phyloP scores from a whole-genome alignment of 345 rosid species.

The Populus deltoides region DNA sequence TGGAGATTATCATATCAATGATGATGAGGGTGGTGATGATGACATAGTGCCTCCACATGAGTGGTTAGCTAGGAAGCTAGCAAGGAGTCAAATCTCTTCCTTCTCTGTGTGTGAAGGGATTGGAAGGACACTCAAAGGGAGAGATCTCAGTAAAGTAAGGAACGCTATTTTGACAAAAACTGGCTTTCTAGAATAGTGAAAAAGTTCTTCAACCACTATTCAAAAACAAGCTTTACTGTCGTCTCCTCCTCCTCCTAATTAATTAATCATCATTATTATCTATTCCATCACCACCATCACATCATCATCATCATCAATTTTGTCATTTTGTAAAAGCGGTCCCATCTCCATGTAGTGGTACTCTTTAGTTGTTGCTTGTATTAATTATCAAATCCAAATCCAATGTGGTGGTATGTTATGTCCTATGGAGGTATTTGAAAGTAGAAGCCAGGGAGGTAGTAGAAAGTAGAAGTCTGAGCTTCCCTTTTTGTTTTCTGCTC shows the following conservation, averaged over 20 bases:
- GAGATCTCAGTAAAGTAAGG: conserved; percentile 93
- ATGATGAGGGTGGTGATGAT: conserved; percentile 14
- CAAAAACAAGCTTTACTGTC: background rate
- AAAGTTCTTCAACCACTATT: conserved; percentile 4
- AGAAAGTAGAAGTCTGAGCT: conserved; percentile 23
- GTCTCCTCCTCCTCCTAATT: background rate
- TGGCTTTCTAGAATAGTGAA: conserved; percentile 70
- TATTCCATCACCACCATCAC: background rate
- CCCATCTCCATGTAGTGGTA: conserved; percentile 21
- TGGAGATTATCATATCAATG: conserved; percentile 15
- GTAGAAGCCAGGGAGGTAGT: background rate
- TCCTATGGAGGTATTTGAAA: background rate
- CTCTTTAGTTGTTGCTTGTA: conserved; percentile 13
- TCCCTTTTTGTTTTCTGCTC: conserved; percentile 23
- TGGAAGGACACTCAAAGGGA: conserved; percentile 95
- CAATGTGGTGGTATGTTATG: background rate
- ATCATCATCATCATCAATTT: conserved; percentile 29
- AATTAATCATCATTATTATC: background rate
- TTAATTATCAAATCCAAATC: conserved; percentile 11
- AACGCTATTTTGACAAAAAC: conserved; percentile 83
- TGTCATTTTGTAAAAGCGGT: conserved; percentile 23
- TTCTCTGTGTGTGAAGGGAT: conserved; percentile 86
- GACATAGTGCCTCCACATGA: conserved; percentile 87
- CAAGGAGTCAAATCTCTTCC: conserved; percentile 76
- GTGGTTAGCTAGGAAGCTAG: conserved; percentile 83